Conservation (phyloP, 2,329 filamentous ascomycete genomes). For the Coniella lustricola region DNA sequence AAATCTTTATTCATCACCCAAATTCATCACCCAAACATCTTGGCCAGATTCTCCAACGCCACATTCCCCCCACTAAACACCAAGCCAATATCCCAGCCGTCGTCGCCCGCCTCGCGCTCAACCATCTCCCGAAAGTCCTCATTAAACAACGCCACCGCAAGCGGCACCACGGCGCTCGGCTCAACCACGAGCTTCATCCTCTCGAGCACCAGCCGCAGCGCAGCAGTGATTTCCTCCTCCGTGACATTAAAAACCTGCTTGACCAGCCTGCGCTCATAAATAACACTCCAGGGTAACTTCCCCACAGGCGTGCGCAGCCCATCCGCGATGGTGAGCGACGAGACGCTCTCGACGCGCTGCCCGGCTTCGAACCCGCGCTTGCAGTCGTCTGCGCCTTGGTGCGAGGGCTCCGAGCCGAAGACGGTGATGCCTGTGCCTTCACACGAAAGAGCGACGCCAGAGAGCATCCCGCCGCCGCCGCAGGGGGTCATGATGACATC, state of each 20-base stretch:
- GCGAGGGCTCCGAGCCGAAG: constrained; percentile 80
- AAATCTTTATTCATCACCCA: no score
- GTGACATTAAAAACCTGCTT: constrained; percentile 63
- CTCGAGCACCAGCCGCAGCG: constrained; percentile 75
- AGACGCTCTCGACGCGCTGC: constrained; percentile 59
- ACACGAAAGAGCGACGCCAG: constrained; percentile 71
- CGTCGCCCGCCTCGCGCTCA: constrained; percentile 60
- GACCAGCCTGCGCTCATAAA: constrained; percentile 66
- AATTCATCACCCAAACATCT: constrained; percentile 35
- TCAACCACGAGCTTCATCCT: constrained; percentile 87
- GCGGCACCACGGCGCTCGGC: constrained; percentile 75
- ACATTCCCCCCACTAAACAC: constrained; percentile 57
- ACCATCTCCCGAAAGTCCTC: constrained; percentile 72
- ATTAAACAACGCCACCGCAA: constrained; percentile 78
- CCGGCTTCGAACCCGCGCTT: constrained; percentile 61
- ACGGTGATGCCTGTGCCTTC: constrained; percentile 65
- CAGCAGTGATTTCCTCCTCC: constrained; percentile 73
- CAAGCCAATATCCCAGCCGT: constrained; percentile 65
- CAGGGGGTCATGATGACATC: constrained; percentile 75
- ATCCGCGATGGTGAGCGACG: constrained; percentile 77
- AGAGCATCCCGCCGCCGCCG: constrained; percentile 83
- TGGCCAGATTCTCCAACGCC: constrained; percentile 44
- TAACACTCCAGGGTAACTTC: constrained; percentile 65
- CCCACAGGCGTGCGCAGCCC: constrained; percentile 82
- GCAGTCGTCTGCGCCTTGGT: constrained; percentile 78